Percentiles rank a stretch among this genome's conserved stretches.
phyloP scores from a whole-genome alignment of 352 stramenopile genomes.

The Pythium vanterpoolii region DNA sequence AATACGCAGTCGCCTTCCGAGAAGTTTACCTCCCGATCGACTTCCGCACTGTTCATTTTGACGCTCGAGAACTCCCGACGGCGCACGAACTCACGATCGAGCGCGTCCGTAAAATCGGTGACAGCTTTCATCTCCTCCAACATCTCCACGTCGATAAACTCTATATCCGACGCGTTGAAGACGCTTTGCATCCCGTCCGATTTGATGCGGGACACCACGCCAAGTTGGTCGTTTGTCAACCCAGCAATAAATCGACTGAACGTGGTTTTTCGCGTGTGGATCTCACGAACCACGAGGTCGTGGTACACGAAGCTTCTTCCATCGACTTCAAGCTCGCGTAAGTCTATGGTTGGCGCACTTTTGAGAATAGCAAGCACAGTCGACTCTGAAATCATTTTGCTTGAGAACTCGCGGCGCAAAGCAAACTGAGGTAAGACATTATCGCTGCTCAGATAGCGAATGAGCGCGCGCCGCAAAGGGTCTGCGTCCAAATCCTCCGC shows the following conservation, averaged over 20 bases:
- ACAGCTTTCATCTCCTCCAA: conserved; percentile 32
- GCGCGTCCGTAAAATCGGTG: conserved; percentile 51
- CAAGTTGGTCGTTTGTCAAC: conserved; percentile 58
- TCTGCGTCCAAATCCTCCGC: conserved; percentile 67
- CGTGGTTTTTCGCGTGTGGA: conserved; percentile 58
- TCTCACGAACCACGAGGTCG: conserved; percentile 52
- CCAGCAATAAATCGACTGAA: conserved; percentile 49
- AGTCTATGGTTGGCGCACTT: conserved; percentile 39
- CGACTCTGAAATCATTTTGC: conserved; percentile 64
- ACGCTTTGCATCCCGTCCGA: conserved; percentile 2
- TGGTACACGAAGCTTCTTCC: conserved; percentile 53
- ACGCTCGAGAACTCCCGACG: conserved; percentile 67
- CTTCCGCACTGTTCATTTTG: conserved; percentile 57
- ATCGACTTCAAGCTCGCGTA: conserved; percentile 42
- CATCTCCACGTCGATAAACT: conserved; percentile 33
- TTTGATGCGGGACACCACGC: conserved; percentile 29
- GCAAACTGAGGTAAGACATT: conserved; percentile 56
- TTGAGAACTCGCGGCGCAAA: conserved; percentile 65
- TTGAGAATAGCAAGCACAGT: conserved; percentile 68
- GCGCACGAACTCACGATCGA: conserved; percentile 57
- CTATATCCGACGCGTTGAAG: conserved; percentile 1
- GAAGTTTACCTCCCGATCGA: conserved; percentile 65
- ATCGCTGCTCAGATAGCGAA: conserved; percentile 52
- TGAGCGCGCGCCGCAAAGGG: conserved; percentile 44
- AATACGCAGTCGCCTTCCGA: conserved; percentile 72